phyloP scores from a whole-genome alignment of 1,284 basidiomycete genomes.

The Ustilago nuda region DNA sequence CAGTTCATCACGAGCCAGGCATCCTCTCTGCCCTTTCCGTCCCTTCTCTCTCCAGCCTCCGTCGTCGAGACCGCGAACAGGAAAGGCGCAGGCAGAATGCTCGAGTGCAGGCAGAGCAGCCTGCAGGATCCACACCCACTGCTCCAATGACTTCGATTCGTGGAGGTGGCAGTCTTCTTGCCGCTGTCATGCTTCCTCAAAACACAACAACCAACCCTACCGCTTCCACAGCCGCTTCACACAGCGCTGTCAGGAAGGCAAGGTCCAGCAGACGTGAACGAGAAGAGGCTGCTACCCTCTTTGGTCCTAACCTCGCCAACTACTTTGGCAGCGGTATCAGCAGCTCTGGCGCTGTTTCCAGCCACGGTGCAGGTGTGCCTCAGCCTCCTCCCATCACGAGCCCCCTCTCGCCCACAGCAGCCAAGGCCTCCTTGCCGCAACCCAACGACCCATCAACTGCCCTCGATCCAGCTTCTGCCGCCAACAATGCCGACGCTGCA shows the following conservation, averaged over 20 bases:
- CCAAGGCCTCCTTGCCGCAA: background rate
- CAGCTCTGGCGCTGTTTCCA: constrained; percentile 51
- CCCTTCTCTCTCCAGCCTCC: constrained; percentile 41
- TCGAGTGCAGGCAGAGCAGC: constrained; percentile 12
- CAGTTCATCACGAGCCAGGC: constrained; percentile 34
- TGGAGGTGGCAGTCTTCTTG: constrained; percentile 18
- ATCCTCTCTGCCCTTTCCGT: constrained; percentile 44
- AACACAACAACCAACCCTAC: background rate
- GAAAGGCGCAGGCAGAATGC: constrained; percentile 38
- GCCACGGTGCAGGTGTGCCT: constrained; percentile 25
- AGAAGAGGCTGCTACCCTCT: constrained; percentile 60
- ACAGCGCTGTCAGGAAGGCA: constrained; percentile 25
- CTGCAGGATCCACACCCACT: background rate
- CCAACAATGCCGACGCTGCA: background rate
- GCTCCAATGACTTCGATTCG: constrained; percentile 4
- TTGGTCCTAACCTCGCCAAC: constrained; percentile 61
- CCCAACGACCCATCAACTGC: background rate
- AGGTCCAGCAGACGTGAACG: constrained; percentile 49
- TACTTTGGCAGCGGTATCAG: constrained; percentile 61
- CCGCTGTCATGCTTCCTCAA: constrained; percentile 20
- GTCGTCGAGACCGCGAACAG: constrained; percentile 46
- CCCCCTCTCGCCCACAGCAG: constrained; percentile 19
- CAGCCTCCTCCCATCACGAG: constrained; percentile 22
- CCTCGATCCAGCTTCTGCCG: constrained; percentile 1
- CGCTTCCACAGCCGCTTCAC: constrained; percentile 8